Base-by-base conservation (phyloP, 2,329 filamentous ascomycete species). In the Graphiopsis chlorocephala region DNA sequence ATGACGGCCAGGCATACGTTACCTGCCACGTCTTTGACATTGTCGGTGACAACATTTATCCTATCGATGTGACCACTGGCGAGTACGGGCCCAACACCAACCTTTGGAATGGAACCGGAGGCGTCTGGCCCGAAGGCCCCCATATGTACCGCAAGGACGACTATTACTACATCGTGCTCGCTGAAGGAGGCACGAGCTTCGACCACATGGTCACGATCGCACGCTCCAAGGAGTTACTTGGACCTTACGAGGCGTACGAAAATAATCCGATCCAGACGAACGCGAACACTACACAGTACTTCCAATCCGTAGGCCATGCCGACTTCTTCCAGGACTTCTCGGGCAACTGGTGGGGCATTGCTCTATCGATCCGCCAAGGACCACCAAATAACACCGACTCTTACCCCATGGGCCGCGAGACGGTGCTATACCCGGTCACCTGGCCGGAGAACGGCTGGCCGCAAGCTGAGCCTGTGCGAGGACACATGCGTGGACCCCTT, bases 401-500 rank as follows among this genome's bases (percentile, higher is more conserved):
- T 5, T 84, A 82, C 67, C 82, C 83, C 0, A 84, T 86, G 84
- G 84, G 84, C 1, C 76, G 85, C 11, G 85, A 87, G 70, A 80
- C 81, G 0, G 79, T 85, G 0, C 72, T 85, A 4, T 79, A 78
- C 12, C 78, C 82, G 0, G 82, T 80, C 1, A 81, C 75, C 0
- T 88, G 83, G 85, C 66, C 78, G 0, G 72, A 78, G 4, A 80
- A 78, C 0, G 78, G 81, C 50, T 75, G 70, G 68, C 74, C 73
- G 67, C 66, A 68, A 48, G 80, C 58, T 67, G 81, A 61, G 56
- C 78, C 76, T 1, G 78, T 85, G 4, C 69, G 73, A 1, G 84
- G 83, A 2, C 66, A 68, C 3, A 83, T 84, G 80, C 72, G 64
- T 42, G 82, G 82, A 12, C 70, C 73, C 12, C 70, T 84, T 17